These are phyloP conservation scores for Fusarium tricinctum DNA, from an alignment of 2,329 filamentous ascomycete species.

Conservation along the genomic window DNA sequence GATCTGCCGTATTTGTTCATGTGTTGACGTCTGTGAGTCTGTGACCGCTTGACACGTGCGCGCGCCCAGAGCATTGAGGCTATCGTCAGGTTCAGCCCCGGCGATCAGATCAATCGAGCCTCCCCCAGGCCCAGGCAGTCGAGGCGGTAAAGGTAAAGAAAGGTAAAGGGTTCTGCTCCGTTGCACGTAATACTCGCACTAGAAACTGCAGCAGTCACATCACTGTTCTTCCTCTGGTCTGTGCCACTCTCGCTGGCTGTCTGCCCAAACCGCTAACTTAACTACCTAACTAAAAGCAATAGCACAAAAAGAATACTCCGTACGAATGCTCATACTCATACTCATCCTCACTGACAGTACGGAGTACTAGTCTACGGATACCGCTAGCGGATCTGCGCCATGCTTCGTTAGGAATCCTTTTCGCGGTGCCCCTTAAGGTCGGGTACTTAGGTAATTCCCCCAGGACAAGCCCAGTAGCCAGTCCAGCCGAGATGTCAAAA, in stretches of 20 bases:
- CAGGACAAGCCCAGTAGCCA: not conserved
- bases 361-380: not conserved
- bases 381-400: conserved; percentile 37
- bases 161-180: too few species aligned
- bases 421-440: conserved; percentile 18
- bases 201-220: not conserved
- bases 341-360: conserved; percentile 7
- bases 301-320: not conserved
- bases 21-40: conserved; percentile 18
- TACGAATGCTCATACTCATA: too few species aligned
- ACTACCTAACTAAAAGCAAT: not conserved
- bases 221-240: conserved; percentile 9
- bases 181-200: too few species aligned
- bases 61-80: conserved; percentile 20
- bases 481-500: not conserved
- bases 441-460: conserved; percentile 11
- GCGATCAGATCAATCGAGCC: conserved; percentile 18
- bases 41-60: conserved; percentile 9
- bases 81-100: conserved; percentile 23
- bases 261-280: not conserved
- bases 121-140: conserved; percentile 10
- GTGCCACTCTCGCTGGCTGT: conserved; percentile 8
- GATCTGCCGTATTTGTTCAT: conserved; percentile 21
- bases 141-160: not conserved
- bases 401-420: conserved; percentile 40